phyloP scores from a whole-genome alignment of 257 asterid species.

The Thymus mandschuricus region DNA sequence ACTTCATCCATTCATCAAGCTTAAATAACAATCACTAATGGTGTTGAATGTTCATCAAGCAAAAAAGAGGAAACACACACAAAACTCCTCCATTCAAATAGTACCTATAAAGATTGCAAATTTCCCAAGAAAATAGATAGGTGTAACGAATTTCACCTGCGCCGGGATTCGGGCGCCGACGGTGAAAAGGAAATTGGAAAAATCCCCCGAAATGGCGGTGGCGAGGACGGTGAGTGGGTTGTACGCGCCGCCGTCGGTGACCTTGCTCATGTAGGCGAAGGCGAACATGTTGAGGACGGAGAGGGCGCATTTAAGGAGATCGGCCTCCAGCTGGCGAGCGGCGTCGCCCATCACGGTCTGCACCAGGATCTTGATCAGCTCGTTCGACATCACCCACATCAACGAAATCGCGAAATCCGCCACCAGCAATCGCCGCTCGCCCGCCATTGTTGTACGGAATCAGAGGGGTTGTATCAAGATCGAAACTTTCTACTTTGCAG shows the following conservation, averaged over 20 bases:
- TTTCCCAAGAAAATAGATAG: background rate
- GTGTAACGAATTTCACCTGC: constrained; percentile 37
- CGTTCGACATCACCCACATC: constrained; percentile 89
- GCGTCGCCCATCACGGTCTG: constrained; percentile 51
- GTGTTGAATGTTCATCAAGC: background rate
- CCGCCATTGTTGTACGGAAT: constrained; percentile 34
- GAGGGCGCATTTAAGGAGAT: constrained; percentile 46
- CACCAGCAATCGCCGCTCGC: constrained; percentile 45
- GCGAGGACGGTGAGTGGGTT: constrained; percentile 78
- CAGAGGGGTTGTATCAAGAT: background rate
- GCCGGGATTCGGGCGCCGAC: constrained; percentile 50
- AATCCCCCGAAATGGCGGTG: constrained; percentile 70
- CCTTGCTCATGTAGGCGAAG: constrained; percentile 56
- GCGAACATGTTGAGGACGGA: constrained; percentile 61
- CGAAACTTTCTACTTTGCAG: background rate
- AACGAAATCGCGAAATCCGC: constrained; percentile 75
- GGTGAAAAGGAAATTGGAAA: constrained; percentile 48
- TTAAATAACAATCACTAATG: background rate
- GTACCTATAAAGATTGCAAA: background rate
- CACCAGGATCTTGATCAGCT: constrained; percentile 64
- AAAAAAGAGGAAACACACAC: background rate
- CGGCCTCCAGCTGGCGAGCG: constrained; percentile 52
- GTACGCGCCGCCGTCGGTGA: constrained; percentile 70
- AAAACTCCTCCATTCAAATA: background rate
- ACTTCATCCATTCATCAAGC: too few species aligned